Evolutionary conservation across 176 grass and related monocot genomes (phyloP).

Genomic region (Oryza punctata): DNA sequence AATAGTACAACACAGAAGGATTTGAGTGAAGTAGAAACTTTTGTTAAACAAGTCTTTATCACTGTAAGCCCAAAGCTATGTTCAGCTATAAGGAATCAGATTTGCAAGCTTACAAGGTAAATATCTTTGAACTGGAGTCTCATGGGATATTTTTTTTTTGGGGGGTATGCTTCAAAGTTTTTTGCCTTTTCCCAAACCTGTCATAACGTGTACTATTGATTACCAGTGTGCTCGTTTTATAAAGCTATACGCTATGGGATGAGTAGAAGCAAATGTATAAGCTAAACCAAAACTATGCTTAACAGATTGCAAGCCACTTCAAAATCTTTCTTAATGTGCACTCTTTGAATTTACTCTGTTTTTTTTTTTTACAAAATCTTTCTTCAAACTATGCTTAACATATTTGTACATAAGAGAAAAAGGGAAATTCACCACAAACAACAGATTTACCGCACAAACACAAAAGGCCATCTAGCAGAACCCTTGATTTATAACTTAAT

Average conservation of each 20-base stretch:
- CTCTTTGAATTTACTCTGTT: too few relatives aligned
- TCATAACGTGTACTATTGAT: background rate
- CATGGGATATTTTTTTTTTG: background rate
- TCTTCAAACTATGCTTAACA: too few relatives aligned
- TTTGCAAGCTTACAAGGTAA: conserved; percentile 63
- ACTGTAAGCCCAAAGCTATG: conserved; percentile 89
- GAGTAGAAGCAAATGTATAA: background rate
- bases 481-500: background rate
- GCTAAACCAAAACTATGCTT: background rate
- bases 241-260: background rate
- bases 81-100: conserved; percentile 74
- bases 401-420: background rate
- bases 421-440: background rate
- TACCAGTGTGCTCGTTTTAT: background rate
- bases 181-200: background rate
- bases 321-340: too few relatives aligned
- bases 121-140: background rate
- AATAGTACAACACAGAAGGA: conserved; percentile 4
- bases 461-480: background rate
- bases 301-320: background rate
- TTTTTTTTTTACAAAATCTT: too few relatives aligned
- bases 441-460: background rate
- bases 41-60: conserved; percentile 83
- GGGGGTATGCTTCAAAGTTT: background rate
- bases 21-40: background rate